phyloP scores from a whole-genome alignment of 176 grass and related monocot genomes.

The Cenchrus americanus region DNA sequence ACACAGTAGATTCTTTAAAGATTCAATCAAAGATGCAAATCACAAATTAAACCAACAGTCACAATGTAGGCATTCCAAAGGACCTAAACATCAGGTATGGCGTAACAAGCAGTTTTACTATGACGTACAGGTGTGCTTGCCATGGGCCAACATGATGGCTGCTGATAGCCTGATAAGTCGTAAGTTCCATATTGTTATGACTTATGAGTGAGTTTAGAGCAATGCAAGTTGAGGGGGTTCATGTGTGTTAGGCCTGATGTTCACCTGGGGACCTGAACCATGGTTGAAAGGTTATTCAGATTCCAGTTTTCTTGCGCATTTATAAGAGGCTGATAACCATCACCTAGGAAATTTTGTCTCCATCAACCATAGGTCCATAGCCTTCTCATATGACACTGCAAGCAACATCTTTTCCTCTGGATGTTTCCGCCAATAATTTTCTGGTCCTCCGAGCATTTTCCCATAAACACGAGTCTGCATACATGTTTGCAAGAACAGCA shows the following conservation, averaged over 20 bases:
- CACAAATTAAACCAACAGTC: background rate
- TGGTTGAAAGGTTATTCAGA: conserved; percentile 7
- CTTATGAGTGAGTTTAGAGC: too few relatives aligned
- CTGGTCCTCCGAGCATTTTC: conserved; percentile 65
- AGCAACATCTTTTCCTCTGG: conserved; percentile 55
- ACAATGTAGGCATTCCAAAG: background rate
- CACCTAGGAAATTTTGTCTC: background rate
- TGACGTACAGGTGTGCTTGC: conserved; percentile 8
- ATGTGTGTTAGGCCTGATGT: background rate
- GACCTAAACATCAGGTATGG: background rate
- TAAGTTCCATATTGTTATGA: background rate
- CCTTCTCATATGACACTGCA: conserved; percentile 48
- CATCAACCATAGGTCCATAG: background rate
- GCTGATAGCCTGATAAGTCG: background rate
- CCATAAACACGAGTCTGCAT: conserved; percentile 70
- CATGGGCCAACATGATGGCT: conserved; percentile 12
- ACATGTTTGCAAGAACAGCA: conserved; percentile 76
- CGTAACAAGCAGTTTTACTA: background rate
- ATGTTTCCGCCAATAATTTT: conserved; percentile 57
- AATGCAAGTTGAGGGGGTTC: background rate
- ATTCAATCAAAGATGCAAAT: conserved; percentile 2
- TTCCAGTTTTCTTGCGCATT: conserved; percentile 2
- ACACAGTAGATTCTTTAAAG: background rate
- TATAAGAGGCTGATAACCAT: background rate
- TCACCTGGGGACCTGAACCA: background rate